A percentile compares a stretch with the other conserved stretches of the same genome.
phyloP scores from a whole-genome alignment of 129 eudicot genomes.

The Daucus carota region DNA sequence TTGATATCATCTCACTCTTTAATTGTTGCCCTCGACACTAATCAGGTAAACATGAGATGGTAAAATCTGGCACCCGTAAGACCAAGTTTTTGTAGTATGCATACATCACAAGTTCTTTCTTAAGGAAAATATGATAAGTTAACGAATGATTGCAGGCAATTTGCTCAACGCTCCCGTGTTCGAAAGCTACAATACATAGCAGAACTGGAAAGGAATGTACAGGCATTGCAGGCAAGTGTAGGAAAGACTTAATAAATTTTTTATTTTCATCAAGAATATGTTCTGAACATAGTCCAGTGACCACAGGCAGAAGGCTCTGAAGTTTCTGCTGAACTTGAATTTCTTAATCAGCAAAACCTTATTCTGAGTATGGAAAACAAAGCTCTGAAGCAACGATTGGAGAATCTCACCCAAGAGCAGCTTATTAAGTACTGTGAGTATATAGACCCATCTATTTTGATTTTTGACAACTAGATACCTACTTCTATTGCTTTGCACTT shows the following conservation, averaged over 20 bases:
- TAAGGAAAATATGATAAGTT: neutral
- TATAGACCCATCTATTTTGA: neutral
- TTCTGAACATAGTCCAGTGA: neutral
- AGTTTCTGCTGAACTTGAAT: slow-evolving; percentile 8
- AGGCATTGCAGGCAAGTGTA: slow-evolving; percentile 1
- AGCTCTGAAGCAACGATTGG: slow-evolving; percentile 8
- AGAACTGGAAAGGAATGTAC: slow-evolving; percentile 1
- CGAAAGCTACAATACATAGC: slow-evolving; percentile 9
- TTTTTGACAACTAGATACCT: neutral
- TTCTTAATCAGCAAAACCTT: slow-evolving; percentile 6
- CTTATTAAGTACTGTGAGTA: slow-evolving; percentile 10
- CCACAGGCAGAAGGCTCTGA: slow-evolving; percentile 4
- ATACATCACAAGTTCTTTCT: neutral
- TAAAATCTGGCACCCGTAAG: neutral
- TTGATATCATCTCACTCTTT: neutral
- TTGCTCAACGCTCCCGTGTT: slow-evolving; percentile 10
- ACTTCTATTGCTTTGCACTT: neutral
- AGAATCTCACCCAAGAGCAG: slow-evolving; percentile 1
- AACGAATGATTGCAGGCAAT: slow-evolving; percentile 1
- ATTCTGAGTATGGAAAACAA: slow-evolving; percentile 2
- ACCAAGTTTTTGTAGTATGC: neutral
- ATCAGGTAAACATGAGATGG: neutral
- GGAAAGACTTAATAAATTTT: neutral
- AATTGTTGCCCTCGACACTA: neutral
- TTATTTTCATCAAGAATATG: neutral